Percentiles rank a stretch among this genome's conserved stretches.
phyloP scores from a whole-genome alignment of 2,329 filamentous ascomycete species.

The Tolypocladium album region DNA sequence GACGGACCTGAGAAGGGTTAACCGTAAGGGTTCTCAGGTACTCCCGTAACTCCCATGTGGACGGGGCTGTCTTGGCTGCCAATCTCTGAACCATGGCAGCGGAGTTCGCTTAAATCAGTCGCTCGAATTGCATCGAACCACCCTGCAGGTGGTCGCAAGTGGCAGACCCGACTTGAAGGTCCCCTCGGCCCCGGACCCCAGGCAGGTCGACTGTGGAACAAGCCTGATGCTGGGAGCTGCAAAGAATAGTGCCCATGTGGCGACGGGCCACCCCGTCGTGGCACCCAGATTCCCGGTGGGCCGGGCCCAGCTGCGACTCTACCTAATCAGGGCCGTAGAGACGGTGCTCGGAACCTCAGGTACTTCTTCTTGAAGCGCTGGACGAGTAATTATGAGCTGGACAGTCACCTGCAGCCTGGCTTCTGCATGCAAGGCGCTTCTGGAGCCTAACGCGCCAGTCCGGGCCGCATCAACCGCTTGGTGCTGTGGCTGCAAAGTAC shows the following conservation, averaged over 20 bases:
- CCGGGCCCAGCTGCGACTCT: not conserved
- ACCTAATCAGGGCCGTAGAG: not conserved
- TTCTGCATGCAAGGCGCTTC: not conserved
- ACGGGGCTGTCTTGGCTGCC: not conserved
- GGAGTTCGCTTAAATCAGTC: not conserved
- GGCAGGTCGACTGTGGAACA: not conserved
- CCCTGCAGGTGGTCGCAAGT: not conserved
- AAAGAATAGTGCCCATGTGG: not conserved
- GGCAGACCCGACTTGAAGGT: not conserved
- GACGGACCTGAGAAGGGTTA: not conserved
- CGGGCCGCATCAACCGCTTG: not conserved
- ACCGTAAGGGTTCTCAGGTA: not conserved
- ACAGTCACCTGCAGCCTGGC: not conserved
- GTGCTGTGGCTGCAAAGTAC: not conserved
- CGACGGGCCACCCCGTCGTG: not conserved
- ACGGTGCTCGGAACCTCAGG: not conserved
- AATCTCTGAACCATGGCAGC: not conserved
- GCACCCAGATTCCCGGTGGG: not conserved
- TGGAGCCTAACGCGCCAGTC: not conserved
- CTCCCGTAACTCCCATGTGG: not conserved
- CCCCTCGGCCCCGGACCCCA: not conserved
- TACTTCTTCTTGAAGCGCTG: not conserved
- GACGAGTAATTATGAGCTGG: not conserved
- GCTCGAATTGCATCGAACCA: not conserved
- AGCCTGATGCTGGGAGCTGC: not conserved